phyloP scores from a whole-genome alignment of 768 basidiomycete species.

The Boletus rubroflammeus region DNA sequence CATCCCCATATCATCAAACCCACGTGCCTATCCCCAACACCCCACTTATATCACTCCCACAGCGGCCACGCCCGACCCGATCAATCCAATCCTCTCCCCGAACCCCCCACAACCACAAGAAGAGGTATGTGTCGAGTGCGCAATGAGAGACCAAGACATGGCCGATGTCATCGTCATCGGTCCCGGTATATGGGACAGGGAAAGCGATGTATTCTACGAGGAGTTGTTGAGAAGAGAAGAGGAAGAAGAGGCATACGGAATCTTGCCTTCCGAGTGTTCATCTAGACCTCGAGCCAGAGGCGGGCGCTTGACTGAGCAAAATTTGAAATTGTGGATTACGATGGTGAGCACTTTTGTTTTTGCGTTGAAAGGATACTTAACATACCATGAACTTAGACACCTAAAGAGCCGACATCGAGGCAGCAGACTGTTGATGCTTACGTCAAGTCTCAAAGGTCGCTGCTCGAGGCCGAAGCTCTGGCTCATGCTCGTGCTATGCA shows the following conservation, averaged over 20 bases:
- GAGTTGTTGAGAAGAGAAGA: constrained; percentile 72
- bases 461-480: constrained; percentile 79
- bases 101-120: constrained; percentile 53
- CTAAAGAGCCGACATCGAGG: constrained; percentile 81
- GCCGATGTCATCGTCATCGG: constrained; percentile 88
- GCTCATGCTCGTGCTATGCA: constrained; percentile 76
- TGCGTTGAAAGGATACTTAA: constrained; percentile 7
- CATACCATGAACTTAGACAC: constrained; percentile 56
- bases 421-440: constrained; percentile 80
- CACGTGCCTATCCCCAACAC: constrained; percentile 67
- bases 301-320: constrained; percentile 68
- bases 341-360: constrained; percentile 49
- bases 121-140: constrained; percentile 93
- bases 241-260: constrained; percentile 59
- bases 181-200: constrained; percentile 87
- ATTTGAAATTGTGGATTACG: constrained; percentile 75
- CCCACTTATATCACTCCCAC: constrained; percentile 71
- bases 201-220: constrained; percentile 77
- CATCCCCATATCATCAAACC: constrained; percentile 59
- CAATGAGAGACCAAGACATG: constrained; percentile 99
- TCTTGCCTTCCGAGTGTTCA: constrained; percentile 49
- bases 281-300: constrained; percentile 61
- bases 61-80: constrained; percentile 46
- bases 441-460: constrained; percentile 72
- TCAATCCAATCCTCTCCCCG: constrained; percentile 61